A percentile compares a stretch with the other conserved stretches of the same genome.
These are phyloP conservation scores for Paecilomyces formosus DNA, from an alignment of 2,329 filamentous ascomycete genomes.

Conservation along the genomic window DNA sequence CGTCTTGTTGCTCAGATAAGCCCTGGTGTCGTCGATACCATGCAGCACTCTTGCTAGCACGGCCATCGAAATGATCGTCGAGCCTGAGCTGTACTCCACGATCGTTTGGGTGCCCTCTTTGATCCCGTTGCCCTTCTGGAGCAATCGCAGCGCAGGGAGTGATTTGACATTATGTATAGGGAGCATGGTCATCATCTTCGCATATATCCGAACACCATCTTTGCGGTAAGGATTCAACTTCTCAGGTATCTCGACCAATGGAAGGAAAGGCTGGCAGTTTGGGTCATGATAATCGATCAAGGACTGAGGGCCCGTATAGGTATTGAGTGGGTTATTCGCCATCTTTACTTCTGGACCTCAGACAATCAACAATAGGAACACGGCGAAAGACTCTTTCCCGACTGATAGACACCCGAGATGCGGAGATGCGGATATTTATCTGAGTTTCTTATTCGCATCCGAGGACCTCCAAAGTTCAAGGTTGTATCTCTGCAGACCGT, in stretches of 20 bases:
- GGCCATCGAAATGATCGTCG: slow-evolving; percentile 55
- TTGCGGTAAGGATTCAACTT: slow-evolving; percentile 50
- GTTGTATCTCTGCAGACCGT: not conserved
- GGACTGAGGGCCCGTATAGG: slow-evolving; percentile 52
- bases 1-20: slow-evolving; percentile 55
- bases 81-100: slow-evolving; percentile 56
- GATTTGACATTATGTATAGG: slow-evolving; percentile 60
- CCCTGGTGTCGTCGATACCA: slow-evolving; percentile 45
- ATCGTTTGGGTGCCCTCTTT: slow-evolving; percentile 44
- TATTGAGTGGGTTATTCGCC: slow-evolving; percentile 38
- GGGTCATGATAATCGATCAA: slow-evolving; percentile 54
- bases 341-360: not conserved
- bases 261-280: slow-evolving; percentile 49
- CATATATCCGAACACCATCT: slow-evolving; percentile 56
- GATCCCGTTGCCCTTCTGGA: slow-evolving; percentile 20
- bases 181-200: slow-evolving; percentile 60
- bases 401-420: not conserved
- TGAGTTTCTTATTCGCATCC: not conserved
- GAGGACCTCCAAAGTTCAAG: not conserved
- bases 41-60: slow-evolving; percentile 48
- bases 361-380: not conserved
- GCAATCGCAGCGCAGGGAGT: slow-evolving; percentile 36
- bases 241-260: slow-evolving; percentile 54
- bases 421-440: not conserved
- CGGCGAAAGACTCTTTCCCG: not conserved